A percentile compares a stretch with the other conserved stretches of the same genome.
Evolutionary conservation across 1,284 basidiomycete genomes (phyloP).

Genomic region (Austroboletus niveus): DNA sequence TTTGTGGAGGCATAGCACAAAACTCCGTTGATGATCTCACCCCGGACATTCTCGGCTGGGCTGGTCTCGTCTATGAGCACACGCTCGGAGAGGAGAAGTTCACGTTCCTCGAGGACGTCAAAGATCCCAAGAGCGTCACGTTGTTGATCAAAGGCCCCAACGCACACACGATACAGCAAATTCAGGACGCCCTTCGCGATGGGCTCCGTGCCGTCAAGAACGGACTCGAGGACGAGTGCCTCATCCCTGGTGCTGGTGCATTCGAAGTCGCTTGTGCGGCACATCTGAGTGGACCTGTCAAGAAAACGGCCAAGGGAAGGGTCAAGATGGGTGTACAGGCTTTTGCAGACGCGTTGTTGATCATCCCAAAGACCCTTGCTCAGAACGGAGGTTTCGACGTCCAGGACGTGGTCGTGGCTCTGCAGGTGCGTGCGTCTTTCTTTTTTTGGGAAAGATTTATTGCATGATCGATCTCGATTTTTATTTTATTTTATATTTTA

Average conservation of each 20-base stretch:
- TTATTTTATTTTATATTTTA: slow-evolving; percentile 5
- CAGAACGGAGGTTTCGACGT: slow-evolving; percentile 98
- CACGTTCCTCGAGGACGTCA: slow-evolving; percentile 97
- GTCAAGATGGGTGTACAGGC: slow-evolving; percentile 98
- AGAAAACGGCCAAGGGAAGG: slow-evolving; percentile 90
- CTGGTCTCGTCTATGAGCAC: slow-evolving; percentile 98
- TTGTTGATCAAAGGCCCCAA: slow-evolving; percentile 99
- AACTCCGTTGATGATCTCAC: slow-evolving; percentile 97
- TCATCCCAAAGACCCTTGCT: slow-evolving; percentile 97
- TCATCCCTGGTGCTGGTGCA: slow-evolving; percentile 95
- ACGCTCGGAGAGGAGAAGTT: slow-evolving; percentile 99
- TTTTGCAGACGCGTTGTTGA: slow-evolving; percentile 91
- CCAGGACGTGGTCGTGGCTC: slow-evolving; percentile 88
- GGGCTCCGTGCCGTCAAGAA: slow-evolving; percentile 97
- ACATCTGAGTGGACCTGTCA: slow-evolving; percentile 77
- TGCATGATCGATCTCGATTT: slow-evolving; percentile 7
- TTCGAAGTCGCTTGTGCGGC: slow-evolving; percentile 95
- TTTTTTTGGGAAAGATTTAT: slow-evolving; percentile 6
- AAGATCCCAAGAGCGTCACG: slow-evolving; percentile 95
- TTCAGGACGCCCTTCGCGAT: slow-evolving; percentile 96
- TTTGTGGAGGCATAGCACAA: slow-evolving; percentile 94
- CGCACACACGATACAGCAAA: slow-evolving; percentile 93
- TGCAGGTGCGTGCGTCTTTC: slow-evolving; percentile 60
- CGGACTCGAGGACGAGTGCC: slow-evolving; percentile 85
- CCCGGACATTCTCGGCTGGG: slow-evolving; percentile 92